phyloP scores from a whole-genome alignment of 208 protist genomes.

The Angomonas ambiguus region DNA sequence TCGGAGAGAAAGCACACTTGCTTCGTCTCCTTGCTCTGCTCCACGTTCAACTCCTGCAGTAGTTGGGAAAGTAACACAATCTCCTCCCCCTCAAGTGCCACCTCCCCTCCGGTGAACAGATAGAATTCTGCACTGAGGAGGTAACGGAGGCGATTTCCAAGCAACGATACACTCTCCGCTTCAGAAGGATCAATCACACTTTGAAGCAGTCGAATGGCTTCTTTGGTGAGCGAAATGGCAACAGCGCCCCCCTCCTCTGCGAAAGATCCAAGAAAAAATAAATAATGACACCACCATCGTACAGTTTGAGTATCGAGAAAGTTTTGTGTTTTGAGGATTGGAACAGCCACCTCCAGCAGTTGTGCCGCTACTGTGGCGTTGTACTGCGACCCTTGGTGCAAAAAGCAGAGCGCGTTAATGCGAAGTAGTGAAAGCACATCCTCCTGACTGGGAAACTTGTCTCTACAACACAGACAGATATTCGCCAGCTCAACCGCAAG shows the following conservation, averaged over 20 bases:
- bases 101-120: slow-evolving; percentile 13
- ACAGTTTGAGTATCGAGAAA: not conserved
- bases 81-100: slow-evolving; percentile 10
- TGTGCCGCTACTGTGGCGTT: not conserved
- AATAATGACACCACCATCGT: slow-evolving; percentile 35
- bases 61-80: slow-evolving; percentile 8
- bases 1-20: not conserved
- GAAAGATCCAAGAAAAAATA: slow-evolving; percentile 24
- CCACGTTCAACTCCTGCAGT: not conserved
- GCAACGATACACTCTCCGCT: not conserved
- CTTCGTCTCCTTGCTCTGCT: not conserved
- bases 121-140: slow-evolving; percentile 31
- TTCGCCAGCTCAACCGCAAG: slow-evolving; percentile 9
- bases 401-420: slow-evolving; percentile 20
- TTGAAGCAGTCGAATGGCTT: slow-evolving; percentile 1
- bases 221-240: slow-evolving; percentile 7
- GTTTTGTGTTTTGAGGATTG: slow-evolving; percentile 4
- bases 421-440: slow-evolving; percentile 22
- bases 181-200: not conserved
- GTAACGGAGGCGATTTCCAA: slow-evolving; percentile 4
- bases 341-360: slow-evolving; percentile 11
- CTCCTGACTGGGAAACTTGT: not conserved
- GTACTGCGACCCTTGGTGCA: not conserved
- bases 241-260: slow-evolving; percentile 7
- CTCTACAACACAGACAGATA: not conserved